Evolutionary conservation across 2,329 filamentous ascomycete genomes (phyloP).

Genomic region (Xylariaceae sp.): DNA sequence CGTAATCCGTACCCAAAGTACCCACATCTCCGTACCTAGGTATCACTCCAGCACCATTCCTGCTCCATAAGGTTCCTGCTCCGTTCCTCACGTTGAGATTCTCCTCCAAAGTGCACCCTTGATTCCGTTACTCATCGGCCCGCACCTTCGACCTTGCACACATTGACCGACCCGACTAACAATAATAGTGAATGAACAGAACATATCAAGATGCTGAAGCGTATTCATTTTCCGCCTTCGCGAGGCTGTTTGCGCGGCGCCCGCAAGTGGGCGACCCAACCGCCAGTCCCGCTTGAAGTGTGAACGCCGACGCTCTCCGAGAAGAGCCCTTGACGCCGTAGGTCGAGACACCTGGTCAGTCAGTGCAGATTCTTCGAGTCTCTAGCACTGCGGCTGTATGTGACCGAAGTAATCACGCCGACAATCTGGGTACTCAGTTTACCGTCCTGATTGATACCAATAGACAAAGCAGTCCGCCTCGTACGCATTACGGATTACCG

Average conservation of each 20-base stretch:
- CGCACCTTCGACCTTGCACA: background rate
- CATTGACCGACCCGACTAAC: background rate
- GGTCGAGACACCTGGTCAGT: background rate
- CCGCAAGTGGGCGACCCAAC: background rate
- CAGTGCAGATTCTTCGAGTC: background rate
- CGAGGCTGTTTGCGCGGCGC: background rate
- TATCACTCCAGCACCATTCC: no score
- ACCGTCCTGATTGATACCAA: background rate
- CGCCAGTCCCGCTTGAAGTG: background rate
- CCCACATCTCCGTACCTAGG: no score
- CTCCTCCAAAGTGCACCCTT: background rate
- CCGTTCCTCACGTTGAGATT: background rate
- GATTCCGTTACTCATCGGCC: background rate
- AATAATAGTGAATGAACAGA: background rate
- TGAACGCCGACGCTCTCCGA: background rate
- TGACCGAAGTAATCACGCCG: background rate
- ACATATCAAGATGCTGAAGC: background rate
- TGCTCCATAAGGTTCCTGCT: no score
- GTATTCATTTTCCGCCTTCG: background rate
- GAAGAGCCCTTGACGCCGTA: background rate
- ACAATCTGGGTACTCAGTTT: background rate
- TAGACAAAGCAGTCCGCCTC: background rate
- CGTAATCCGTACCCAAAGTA: no score
- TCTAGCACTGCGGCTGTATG: background rate
- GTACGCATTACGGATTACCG: background rate